Evolutionary conservation across 2,329 filamentous ascomycete genomes (phyloP).

Genomic region (Penicillium occitanis): DNA sequence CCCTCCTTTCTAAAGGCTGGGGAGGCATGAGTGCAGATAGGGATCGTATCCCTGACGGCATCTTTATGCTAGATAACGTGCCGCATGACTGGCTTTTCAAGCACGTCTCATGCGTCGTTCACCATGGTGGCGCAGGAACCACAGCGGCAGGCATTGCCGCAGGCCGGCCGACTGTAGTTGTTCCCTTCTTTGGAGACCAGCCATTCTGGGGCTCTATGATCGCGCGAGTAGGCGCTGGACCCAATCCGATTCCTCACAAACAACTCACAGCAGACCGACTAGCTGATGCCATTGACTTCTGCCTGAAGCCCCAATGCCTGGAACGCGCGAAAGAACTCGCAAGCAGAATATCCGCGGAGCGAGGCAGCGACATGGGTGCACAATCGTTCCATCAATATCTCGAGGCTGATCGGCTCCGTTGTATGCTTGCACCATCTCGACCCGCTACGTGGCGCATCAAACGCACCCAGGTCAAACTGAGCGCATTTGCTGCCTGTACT

Average conservation of each 20-base stretch:
- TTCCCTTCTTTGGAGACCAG: constrained; percentile 86
- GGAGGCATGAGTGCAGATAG: constrained; percentile 66
- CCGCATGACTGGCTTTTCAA: constrained; percentile 90
- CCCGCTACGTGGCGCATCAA: constrained; percentile 74
- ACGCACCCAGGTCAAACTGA: constrained; percentile 65
- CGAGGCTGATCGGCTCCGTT: constrained; percentile 65
- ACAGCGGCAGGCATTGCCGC: constrained; percentile 75
- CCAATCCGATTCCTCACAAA: constrained; percentile 67
- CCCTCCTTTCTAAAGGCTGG: constrained; percentile 84
- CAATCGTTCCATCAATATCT: constrained; percentile 70
- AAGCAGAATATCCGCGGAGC: constrained; percentile 64
- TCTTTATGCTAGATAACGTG: constrained; percentile 80
- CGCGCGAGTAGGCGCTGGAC: constrained; percentile 68
- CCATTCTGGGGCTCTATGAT: constrained; percentile 82
- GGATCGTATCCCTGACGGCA: constrained; percentile 65
- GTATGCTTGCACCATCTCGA: constrained; percentile 65
- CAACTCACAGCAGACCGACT: constrained; percentile 65
- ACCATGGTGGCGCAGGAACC: constrained; percentile 53
- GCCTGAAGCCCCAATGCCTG: constrained; percentile 60
- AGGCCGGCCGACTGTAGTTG: constrained; percentile 76
- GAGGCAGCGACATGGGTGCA: constrained; percentile 62
- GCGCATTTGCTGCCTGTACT: constrained; percentile 69
- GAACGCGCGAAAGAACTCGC: constrained; percentile 60
- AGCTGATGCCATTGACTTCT: constrained; percentile 61
- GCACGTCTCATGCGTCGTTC: constrained; percentile 75